phyloP scores from a whole-genome alignment of 108 stramenopile genomes.

The Skeletonema grethae region DNA sequence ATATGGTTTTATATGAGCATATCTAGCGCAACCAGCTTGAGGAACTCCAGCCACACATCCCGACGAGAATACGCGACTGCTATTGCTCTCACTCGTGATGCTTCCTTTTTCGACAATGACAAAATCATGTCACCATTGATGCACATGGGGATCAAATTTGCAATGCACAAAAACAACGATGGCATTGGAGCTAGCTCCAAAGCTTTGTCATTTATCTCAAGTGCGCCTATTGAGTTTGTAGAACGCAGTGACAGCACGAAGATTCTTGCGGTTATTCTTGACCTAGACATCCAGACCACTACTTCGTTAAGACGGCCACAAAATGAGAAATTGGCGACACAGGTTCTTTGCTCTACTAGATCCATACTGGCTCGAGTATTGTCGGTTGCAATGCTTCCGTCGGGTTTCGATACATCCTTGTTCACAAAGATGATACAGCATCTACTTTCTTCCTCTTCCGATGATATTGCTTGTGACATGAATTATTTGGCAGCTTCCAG shows the following conservation, averaged over 20 bases:
- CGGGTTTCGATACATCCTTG: constrained; percentile 11
- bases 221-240: constrained; percentile 27
- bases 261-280: constrained; percentile 21
- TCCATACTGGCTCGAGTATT: constrained; percentile 14
- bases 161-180: constrained; percentile 7
- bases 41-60: background rate
- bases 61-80: constrained; percentile 16
- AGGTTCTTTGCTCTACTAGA: constrained; percentile 14
- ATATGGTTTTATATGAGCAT: constrained; percentile 41
- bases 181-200: constrained; percentile 8
- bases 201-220: constrained; percentile 32
- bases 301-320: constrained; percentile 1
- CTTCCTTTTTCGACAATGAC: constrained; percentile 41
- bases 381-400: constrained; percentile 6
- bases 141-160: constrained; percentile 31
- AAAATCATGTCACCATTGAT: constrained; percentile 32
- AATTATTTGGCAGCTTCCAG: constrained; percentile 15
- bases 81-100: constrained; percentile 42
- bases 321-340: constrained; percentile 8
- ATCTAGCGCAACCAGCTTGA: background rate
- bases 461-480: constrained; percentile 4
- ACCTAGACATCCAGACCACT: constrained; percentile 27
- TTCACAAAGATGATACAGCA: constrained; percentile 16
- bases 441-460: constrained; percentile 1
- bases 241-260: constrained; percentile 18